Conservation (phyloP, 371 early-diverging fungal genomes). For the Mucor racemosus region DNA sequence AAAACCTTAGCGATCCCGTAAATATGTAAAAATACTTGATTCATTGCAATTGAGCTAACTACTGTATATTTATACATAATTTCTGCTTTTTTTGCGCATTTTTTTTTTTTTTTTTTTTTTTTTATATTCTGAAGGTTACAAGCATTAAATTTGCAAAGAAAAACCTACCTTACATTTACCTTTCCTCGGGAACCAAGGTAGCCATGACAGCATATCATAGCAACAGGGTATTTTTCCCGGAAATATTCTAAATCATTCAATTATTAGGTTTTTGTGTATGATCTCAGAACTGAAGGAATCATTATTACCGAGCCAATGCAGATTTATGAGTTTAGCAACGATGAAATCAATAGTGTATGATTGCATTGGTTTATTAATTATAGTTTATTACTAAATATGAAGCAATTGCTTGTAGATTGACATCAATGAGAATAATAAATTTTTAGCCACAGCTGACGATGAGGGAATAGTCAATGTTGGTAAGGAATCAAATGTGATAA, state of each 20-base stretch:
- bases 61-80: background rate
- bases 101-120: background rate
- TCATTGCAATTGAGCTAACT: background rate
- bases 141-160: constrained; percentile 46
- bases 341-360: constrained; percentile 51
- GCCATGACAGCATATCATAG: too few relatives aligned
- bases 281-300: constrained; percentile 38
- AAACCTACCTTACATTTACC: constrained; percentile 30
- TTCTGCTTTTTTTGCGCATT: too few relatives aligned
- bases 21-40: background rate
- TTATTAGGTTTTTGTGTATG: constrained; percentile 42
- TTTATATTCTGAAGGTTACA: constrained; percentile 34
- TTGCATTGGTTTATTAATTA: background rate
- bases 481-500: constrained; percentile 15
- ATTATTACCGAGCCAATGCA: constrained; percentile 31
- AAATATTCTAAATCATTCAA: too few relatives aligned
- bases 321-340: constrained; percentile 41
- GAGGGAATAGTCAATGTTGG: constrained; percentile 46
- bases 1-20: constrained; percentile 39
- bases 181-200: constrained; percentile 47
- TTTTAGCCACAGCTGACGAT: constrained; percentile 50
- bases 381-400: background rate
- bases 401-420: constrained; percentile 38
- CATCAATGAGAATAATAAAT: constrained; percentile 44
- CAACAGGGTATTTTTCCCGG: too few relatives aligned